Conservation (phyloP, 768 basidiomycete species). For the Leccinum pellstonianum region DNA sequence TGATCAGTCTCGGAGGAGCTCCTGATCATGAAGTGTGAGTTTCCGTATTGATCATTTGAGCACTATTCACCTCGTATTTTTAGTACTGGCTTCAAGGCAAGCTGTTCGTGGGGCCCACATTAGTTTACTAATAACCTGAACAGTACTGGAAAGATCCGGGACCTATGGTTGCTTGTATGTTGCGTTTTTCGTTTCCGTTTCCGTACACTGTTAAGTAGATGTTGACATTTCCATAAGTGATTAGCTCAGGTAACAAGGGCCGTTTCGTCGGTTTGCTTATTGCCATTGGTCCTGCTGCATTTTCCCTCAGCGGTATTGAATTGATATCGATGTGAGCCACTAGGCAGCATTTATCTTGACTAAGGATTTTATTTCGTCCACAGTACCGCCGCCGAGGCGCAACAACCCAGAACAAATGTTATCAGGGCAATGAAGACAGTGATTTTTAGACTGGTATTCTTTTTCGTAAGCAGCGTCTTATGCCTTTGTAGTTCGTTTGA, state of each 20-base stretch:
- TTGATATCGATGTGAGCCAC: conserved; percentile 59
- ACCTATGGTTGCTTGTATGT: conserved; percentile 24
- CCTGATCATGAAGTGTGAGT: conserved; percentile 43
- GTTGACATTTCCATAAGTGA: conserved; percentile 9
- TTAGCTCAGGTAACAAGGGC: conserved; percentile 19
- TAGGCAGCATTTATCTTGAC: conserved; percentile 14
- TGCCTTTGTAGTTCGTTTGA: not conserved
- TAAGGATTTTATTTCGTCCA: conserved; percentile 11
- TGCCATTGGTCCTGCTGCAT: conserved; percentile 39
- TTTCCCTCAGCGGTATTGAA: conserved; percentile 80
- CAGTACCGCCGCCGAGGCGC: conserved; percentile 74
- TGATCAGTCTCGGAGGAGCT: conserved; percentile 58
- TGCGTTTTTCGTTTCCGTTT: not conserved
- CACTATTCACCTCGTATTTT: not conserved
- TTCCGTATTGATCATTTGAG: conserved; percentile 33
- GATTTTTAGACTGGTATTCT: conserved; percentile 67
- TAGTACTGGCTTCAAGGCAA: conserved; percentile 22
- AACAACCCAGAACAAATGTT: conserved; percentile 77
- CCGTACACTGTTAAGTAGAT: not conserved
- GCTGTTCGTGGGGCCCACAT: not conserved
- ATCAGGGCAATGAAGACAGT: conserved; percentile 73
- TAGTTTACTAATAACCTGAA: not conserved
- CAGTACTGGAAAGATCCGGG: conserved; percentile 27
- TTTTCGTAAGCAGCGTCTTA: conserved; percentile 13
- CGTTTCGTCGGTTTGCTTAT: conserved; percentile 23